A percentile compares a stretch with the other conserved stretches of the same genome.
These are phyloP conservation scores for Dittrichia graveolens DNA, from an alignment of 129 eudicot genomes.

Conservation along the genomic window DNA sequence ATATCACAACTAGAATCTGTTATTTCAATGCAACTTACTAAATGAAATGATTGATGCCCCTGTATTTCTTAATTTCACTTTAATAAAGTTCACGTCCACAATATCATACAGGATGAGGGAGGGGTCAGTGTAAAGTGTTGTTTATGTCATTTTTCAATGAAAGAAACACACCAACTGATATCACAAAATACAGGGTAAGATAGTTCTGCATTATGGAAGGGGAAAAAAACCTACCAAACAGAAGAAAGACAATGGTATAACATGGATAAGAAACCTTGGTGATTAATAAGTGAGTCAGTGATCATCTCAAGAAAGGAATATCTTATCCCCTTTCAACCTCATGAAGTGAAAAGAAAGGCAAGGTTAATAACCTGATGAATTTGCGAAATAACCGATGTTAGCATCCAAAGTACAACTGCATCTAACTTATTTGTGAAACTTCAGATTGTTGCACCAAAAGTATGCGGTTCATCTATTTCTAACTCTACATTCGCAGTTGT, in stretches of 20 bases:
- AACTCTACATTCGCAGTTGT: not conserved
- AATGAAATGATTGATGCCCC: not conserved
- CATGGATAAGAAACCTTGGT: not conserved
- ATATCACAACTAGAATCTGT: slow-evolving; percentile 5
- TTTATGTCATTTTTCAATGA: not conserved
- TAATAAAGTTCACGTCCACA: not conserved
- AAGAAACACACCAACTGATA: not conserved
- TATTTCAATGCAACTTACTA: slow-evolving; percentile 1
- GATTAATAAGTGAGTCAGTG: too few species aligned
- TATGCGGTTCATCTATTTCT: not conserved
- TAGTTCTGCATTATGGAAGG: not conserved
- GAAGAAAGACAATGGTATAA: not conserved
- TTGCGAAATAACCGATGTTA: not conserved
- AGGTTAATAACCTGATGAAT: not conserved
- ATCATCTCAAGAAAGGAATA: too few species aligned
- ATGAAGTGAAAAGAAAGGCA: not conserved
- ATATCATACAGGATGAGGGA: not conserved
- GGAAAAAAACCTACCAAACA: not conserved
- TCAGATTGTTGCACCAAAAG: not conserved
- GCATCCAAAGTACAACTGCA: not conserved
- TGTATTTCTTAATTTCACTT: not conserved
- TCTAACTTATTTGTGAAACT: not conserved
- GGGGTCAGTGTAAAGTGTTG: not conserved
- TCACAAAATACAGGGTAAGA: not conserved
- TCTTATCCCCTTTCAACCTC: too few species aligned